Conservation (phyloP, 2,329 filamentous ascomycete species). For the Xylariales sp. region DNA sequence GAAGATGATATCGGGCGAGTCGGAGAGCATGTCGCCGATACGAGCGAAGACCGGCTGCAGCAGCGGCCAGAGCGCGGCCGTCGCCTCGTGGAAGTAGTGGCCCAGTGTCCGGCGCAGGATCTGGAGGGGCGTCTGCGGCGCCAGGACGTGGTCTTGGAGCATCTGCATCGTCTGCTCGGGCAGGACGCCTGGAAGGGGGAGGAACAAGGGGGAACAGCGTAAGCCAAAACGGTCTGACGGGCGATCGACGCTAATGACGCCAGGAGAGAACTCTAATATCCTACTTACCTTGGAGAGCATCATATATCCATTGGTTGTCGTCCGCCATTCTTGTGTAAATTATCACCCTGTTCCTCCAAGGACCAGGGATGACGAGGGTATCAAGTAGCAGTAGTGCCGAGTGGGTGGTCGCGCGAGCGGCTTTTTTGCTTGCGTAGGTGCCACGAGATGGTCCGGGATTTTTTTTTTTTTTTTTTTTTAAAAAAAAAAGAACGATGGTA, state of each 20-base stretch:
- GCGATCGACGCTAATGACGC: too few species aligned
- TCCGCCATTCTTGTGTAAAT: background rate
- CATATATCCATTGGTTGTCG: constrained; percentile 20
- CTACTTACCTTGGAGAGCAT: constrained; percentile 23
- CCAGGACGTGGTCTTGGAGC: constrained; percentile 43
- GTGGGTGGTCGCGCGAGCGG: too few species aligned
- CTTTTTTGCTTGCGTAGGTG: too few species aligned
- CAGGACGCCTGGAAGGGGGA: constrained; percentile 31
- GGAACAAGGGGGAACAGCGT: too few species aligned
- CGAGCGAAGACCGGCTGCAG: constrained; percentile 39
- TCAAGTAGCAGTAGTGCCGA: too few species aligned
- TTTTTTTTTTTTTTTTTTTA: too few species aligned
- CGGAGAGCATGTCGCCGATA: constrained; percentile 26
- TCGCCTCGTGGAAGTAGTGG: constrained; percentile 16
- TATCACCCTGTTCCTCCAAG: background rate
- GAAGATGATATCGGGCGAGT: constrained; percentile 37
- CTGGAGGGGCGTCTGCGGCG: constrained; percentile 41
- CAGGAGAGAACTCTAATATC: too few species aligned
- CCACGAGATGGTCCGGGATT: too few species aligned
- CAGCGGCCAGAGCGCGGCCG: constrained; percentile 32
- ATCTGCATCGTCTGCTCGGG: constrained; percentile 39
- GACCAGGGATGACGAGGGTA: too few species aligned
- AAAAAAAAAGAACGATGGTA: too few species aligned
- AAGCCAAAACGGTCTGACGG: too few species aligned
- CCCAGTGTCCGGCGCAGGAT: constrained; percentile 29